Evolutionary conservation across 2,329 filamentous ascomycete species (phyloP), one percentile per base, ranked within the genome.

Genomic region (Aspergillus tubingensis): DNA sequence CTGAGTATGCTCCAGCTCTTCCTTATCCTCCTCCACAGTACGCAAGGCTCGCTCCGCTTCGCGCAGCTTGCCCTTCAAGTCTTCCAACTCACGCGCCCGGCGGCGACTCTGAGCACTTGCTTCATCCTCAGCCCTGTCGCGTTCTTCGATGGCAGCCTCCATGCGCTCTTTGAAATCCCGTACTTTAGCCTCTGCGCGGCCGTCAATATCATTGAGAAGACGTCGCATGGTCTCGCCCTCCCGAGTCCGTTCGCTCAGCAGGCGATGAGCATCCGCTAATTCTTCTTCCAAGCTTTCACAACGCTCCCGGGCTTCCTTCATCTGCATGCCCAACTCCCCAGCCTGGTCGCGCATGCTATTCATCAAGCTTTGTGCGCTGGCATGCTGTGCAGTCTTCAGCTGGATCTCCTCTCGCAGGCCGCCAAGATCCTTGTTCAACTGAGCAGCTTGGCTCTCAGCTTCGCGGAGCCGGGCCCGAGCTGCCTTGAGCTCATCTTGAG

Each of bases 161-260:
- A 98, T 89, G 2, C 90, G 87, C 60, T 91, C 88, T 57, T 91
- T 89, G 88, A 96, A 95, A 65, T 98, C 94, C 27, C 91, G 88
- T 17, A 96, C 86, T 70, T 92, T 91, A 62, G 82, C 82, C 66
- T 98, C 93, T 1, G 93, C 88, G 8, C 91, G 85, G 61, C 90
- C 86, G 74, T 98, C 92, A 8, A 93, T 91, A 66, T 98, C 94
- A 15, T 89, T 88, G 11, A 99, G 81, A 61, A 98, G 83, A 52
- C 92, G 84, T 36, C 95, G 87, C 93, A 99, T 98, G 0, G 92
- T 97, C 79, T 98, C 94, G 25, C 88, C 91, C 77, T 99, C 95
- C 47, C 95, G 87, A 3, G 91, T 94, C 25, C 95, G 88, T 76
- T 99, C 95, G 55, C 86, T 87, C 2, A 99, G 84, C 62, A 97